Base-by-base conservation (phyloP, 1,139 yeast genomes). In the Taiozyma sp. region DNA sequence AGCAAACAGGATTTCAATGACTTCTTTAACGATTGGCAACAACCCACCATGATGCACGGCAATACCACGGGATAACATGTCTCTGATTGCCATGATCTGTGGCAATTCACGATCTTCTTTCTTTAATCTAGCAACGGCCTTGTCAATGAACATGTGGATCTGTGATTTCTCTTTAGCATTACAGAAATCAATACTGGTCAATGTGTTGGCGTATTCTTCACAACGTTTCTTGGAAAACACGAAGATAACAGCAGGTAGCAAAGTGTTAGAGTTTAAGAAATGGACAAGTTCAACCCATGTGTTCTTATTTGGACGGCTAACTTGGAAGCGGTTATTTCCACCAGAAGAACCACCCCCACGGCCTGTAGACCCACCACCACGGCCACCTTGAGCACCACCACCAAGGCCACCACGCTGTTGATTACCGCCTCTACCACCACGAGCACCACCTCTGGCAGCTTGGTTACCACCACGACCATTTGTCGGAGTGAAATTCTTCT, bases 41-140 rank as follows among this genome's bases (percentile, higher is more conserved):
- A 93, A 72, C 2, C 99, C 99, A 66, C 98, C 97, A 70, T 93
- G 99, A 68, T 93, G 99, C 2, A 93, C 96, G 0, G 97, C 98
- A 58, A 93, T 87, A 54, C 99, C 98, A 62, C 97, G 77, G 48
- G 92, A 80, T 43, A 93, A 72, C 76, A 93, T 75, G 39, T 90
- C 96, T 58, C 96, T 77, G 53, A 92, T 79, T 58, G 87, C 83
- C 52, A 87, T 59, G 53, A 93, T 93, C 67, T 93, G 99, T 0
- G 99, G 99, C 50, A 93, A 74, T 52, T 87, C 95, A 54, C 98
- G 78, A 66, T 93, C 99, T 62, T 93, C 99, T 60, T 85, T 86
- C 63, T 88, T 89, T 67, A 93, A 78, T 51, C 99, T 78, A 0
- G 93, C 79, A 32, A 92, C 87, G 0, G 98, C 96, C 60, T 84